Conservation (phyloP, 2,329 filamentous ascomycete species). For the Teratosphaeria gauchensis region DNA sequence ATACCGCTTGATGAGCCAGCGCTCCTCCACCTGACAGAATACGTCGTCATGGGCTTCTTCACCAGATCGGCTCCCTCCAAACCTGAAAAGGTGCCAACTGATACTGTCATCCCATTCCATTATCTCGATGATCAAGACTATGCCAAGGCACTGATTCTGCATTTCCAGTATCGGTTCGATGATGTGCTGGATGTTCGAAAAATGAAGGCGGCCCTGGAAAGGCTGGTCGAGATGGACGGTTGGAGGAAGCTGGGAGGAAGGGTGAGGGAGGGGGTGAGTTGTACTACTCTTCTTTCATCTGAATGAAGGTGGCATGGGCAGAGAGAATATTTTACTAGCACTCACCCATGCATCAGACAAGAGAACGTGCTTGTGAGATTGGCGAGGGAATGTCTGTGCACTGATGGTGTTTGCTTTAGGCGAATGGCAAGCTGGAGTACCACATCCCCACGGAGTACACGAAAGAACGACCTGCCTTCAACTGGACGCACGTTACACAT, state of each 20-base stretch:
- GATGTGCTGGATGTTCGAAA: slow-evolving; percentile 10
- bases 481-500: slow-evolving; percentile 4
- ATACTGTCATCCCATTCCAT: slow-evolving; percentile 5
- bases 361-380: too few relatives aligned
- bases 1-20: too few relatives aligned
- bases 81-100: not conserved
- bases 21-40: too few relatives aligned
- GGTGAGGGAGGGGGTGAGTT: not conserved
- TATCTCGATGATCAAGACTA: slow-evolving; percentile 4
- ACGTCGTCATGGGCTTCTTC: not conserved
- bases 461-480: slow-evolving; percentile 7
- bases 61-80: not conserved
- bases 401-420: slow-evolving; percentile 2
- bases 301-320: too few relatives aligned
- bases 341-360: not conserved
- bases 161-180: slow-evolving; percentile 10
- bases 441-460: slow-evolving; percentile 8
- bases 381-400: not conserved
- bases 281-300: not conserved
- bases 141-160: slow-evolving; percentile 4
- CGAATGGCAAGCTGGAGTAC: slow-evolving; percentile 5
- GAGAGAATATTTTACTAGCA: too few relatives aligned
- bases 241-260: slow-evolving; percentile 6
- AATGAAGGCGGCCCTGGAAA: slow-evolving; percentile 5
- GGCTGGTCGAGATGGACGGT: slow-evolving; percentile 7